These are phyloP conservation scores for Phytopythium helicoides DNA, from an alignment of 352 stramenopile species.

Conservation along the genomic window DNA sequence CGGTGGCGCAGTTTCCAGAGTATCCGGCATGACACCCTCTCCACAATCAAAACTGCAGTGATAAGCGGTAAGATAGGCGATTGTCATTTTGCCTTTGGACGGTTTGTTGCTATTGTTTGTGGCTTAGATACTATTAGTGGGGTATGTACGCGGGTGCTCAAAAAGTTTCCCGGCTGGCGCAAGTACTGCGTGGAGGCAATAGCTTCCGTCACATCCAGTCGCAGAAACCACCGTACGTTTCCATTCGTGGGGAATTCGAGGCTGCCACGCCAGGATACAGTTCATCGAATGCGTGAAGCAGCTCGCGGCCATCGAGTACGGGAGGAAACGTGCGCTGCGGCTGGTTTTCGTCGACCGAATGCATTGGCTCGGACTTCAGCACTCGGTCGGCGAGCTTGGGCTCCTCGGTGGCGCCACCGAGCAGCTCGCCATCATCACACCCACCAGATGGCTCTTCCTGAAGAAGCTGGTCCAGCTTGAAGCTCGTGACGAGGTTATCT, in stretches of 20 bases:
- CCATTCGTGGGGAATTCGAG: not conserved
- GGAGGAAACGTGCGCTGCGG: not conserved
- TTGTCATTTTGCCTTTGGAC: no score
- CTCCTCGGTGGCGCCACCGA: slow-evolving; percentile 37
- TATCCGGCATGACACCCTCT: not conserved
- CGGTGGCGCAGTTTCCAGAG: not conserved
- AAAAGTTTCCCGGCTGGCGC: no score
- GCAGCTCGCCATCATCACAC: slow-evolving; percentile 37
- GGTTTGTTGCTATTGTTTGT: no score
- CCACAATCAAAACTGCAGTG: not conserved
- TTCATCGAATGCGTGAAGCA: slow-evolving; percentile 7
- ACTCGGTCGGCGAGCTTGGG: not conserved
- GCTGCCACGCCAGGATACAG: not conserved
- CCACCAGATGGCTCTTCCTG: slow-evolving; percentile 40
- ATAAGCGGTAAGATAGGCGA: no score
- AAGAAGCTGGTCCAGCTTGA: slow-evolving; percentile 53
- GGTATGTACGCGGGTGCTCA: no score
- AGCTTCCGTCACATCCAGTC: slow-evolving; percentile 7
- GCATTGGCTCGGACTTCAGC: not conserved
- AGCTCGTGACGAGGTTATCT: not conserved
- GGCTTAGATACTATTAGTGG: no score
- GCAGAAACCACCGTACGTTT: slow-evolving; percentile 1
- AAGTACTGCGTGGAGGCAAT: no score
- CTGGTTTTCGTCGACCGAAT: not conserved
- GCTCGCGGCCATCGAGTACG: slow-evolving; percentile 4